Base-by-base conservation (phyloP, 768 basidiomycete genomes). In the Russula sp. region DNA sequence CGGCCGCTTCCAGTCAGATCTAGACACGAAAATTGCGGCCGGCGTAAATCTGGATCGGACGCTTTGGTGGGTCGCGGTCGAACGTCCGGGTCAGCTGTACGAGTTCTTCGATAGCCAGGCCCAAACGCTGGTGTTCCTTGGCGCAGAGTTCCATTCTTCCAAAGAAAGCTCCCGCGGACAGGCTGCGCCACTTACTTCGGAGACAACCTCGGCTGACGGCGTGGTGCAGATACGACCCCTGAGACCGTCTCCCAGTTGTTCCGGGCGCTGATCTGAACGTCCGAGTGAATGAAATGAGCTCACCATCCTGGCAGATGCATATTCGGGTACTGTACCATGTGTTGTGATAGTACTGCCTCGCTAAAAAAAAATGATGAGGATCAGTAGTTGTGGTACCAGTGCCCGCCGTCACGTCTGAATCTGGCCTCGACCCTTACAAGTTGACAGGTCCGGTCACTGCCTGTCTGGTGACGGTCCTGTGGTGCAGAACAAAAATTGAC, bases 11-110 rank as follows among this genome's bases (percentile, higher is more conserved):
- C 22, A 60, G 39, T 22, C 20, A 48, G 47, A 48, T 48, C 47
- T 48, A 0, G 82, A 77, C 70, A 85, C 81, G 67, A 84, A 86
- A 14, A 84, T 45, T 71, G 66, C 77, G 75, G 2, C 81, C 81
- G 0, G 81, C 82, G 37, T 80, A 68, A 62, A 76, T 71, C 34
- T 45, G 66, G 60, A 70, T 57, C 42, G 63, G 47, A 42, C 37
- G 34, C 18, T 57, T 50, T n/a, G 1, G 51, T 42, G 51, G 42
- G 44, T 55, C 54, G 27, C 34, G 37, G 27, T 39, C 52, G 20
- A 34, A 32, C 14, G 51, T 14, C 22, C 13, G 22, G 18, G 40
- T 55, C 59, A 39, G 59, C 40, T 53, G 45, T 14, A 22, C 42
- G 14, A 45, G 27, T 40, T 45, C 27, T 40, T 32, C 35, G 45